Evolutionary conservation across 176 grass and related monocot genomes (phyloP).

Genomic region (Musa schizocarpa): DNA sequence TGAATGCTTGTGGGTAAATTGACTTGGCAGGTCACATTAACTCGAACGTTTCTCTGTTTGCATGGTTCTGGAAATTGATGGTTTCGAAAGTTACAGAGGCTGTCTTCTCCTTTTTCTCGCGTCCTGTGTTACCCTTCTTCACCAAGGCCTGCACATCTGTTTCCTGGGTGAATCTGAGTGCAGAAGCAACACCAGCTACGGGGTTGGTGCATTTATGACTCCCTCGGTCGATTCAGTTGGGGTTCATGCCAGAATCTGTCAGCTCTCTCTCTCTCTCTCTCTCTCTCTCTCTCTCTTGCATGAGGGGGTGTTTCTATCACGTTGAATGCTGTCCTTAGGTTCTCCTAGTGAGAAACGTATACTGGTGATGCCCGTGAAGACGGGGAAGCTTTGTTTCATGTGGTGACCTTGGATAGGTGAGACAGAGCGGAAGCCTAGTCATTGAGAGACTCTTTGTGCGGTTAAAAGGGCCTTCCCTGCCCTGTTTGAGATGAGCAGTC

Average conservation of each 20-base stretch:
- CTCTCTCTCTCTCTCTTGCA: neutral
- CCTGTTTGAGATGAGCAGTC: too few relatives aligned
- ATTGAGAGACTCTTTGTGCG: too few relatives aligned
- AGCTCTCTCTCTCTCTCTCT: neutral
- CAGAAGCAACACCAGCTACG: neutral
- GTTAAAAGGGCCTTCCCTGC: too few relatives aligned
- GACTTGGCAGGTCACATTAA: neutral
- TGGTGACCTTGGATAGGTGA: neutral
- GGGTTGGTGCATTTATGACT: neutral
- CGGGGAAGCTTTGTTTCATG: neutral
- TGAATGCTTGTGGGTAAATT: neutral
- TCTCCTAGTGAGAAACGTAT: neutral
- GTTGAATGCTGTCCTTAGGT: neutral
- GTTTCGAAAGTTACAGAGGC: neutral
- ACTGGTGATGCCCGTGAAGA: neutral
- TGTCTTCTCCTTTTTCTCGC: neutral
- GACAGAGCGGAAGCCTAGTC: too few relatives aligned
- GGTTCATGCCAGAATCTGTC: neutral
- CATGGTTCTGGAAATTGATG: neutral
- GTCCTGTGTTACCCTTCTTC: too few relatives aligned
- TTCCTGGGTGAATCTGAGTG: neutral
- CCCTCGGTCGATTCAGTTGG: neutral
- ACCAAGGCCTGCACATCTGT: too few relatives aligned
- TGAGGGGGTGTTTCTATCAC: neutral
- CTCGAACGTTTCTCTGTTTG: neutral